A percentile compares a stretch with the other conserved stretches of the same genome.
Conservation (phyloP, 2,329 filamentous ascomycete genomes). For the Chaetothyriales sp. region DNA sequence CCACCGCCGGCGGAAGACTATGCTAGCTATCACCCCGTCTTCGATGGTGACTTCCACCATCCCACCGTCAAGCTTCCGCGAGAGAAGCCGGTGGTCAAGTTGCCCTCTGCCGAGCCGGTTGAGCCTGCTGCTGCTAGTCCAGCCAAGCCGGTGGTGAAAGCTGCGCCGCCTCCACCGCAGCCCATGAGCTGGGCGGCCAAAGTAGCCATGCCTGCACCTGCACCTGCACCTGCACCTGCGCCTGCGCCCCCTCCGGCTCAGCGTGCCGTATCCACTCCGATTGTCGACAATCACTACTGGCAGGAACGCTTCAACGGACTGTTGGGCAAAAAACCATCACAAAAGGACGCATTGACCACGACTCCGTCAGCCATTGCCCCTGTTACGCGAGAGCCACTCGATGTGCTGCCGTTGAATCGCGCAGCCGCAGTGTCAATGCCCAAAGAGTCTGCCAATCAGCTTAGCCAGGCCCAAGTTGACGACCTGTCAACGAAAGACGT, state of each 20-base stretch:
- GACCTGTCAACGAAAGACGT: constrained; percentile 47
- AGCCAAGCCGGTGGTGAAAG: constrained; percentile 9
- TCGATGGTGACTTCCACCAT: constrained; percentile 33
- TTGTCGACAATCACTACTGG: constrained; percentile 31
- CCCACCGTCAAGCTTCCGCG: constrained; percentile 44
- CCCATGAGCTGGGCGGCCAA: constrained; percentile 25
- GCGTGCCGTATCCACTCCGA: constrained; percentile 26
- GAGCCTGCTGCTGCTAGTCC: constrained; percentile 1
- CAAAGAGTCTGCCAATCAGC: background rate
- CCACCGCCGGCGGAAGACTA: constrained; percentile 44
- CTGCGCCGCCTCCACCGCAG: constrained; percentile 15
- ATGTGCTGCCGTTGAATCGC: constrained; percentile 29
- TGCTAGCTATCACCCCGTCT: constrained; percentile 41
- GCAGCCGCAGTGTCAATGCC: constrained; percentile 13
- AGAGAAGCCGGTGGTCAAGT: constrained; percentile 59
- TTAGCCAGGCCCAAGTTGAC: background rate
- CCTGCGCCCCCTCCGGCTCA: background rate
- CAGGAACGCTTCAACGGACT: constrained; percentile 55
- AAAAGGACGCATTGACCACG: constrained; percentile 8
- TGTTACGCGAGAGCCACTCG: constrained; percentile 51
- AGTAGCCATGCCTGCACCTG: constrained; percentile 21
- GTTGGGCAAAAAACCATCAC: constrained; percentile 46
- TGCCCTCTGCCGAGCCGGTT: constrained; percentile 36
- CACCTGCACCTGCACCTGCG: constrained; percentile 21
- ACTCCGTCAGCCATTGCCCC: constrained; percentile 36